phyloP scores from a whole-genome alignment of 106 monocot species.

The Posidonia australis region DNA sequence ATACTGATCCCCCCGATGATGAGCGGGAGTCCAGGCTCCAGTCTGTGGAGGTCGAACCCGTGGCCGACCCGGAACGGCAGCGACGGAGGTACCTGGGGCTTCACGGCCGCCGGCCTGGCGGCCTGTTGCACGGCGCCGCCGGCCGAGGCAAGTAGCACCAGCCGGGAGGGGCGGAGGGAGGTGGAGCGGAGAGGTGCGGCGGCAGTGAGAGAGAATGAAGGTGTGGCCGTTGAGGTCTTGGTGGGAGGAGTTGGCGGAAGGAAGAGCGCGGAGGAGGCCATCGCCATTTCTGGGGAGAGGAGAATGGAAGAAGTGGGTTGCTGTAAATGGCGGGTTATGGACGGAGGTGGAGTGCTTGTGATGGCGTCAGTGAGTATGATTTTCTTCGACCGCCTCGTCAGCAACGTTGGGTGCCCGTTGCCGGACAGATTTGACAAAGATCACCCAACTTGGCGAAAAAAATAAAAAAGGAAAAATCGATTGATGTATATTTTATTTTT shows the following conservation, averaged over 20 bases:
- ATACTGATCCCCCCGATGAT: constrained; percentile 88
- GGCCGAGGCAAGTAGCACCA: neutral
- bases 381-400: too few relatives aligned
- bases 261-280: constrained; percentile 23
- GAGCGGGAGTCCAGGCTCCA: constrained; percentile 90
- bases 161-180: neutral
- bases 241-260: constrained; percentile 5
- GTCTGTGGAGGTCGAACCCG: constrained; percentile 93
- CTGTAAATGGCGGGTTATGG: too few relatives aligned
- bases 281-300: neutral
- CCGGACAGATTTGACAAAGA: too few relatives aligned
- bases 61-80: constrained; percentile 87
- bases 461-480: too few relatives aligned
- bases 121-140: constrained; percentile 8
- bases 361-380: too few relatives aligned
- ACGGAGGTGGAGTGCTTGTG: neutral
- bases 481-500: too few relatives aligned
- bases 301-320: neutral
- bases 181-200: constrained; percentile 5
- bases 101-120: constrained; percentile 3
- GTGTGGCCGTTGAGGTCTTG: neutral
- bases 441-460: too few relatives aligned
- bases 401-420: too few relatives aligned
- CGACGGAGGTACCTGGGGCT: constrained; percentile 26
- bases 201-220: neutral